A percentile compares a stretch with the other conserved stretches of the same genome.
Conservation (phyloP, 371 early-diverging fungal species). For the Rhizopus delemar region DNA sequence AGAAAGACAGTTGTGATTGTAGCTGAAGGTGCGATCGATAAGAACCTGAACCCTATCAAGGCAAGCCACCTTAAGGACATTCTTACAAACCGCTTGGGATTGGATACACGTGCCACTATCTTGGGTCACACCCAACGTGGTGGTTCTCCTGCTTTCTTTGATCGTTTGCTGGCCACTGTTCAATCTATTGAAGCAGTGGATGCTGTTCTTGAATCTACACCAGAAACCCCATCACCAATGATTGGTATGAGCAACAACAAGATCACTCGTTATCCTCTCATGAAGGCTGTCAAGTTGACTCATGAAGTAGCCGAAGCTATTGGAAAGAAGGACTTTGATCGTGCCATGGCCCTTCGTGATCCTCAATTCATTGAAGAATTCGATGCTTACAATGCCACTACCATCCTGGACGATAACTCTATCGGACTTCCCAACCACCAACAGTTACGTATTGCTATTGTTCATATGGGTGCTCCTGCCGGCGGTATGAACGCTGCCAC, state of each 20-base stretch:
- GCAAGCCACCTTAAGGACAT: conserved; percentile 84
- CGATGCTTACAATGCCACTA: conserved; percentile 60
- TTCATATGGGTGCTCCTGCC: conserved; percentile 95
- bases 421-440: conserved; percentile 38
- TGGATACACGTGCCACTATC: conserved; percentile 94
- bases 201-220: conserved; percentile 84
- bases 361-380: conserved; percentile 83
- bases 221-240: conserved; percentile 86
- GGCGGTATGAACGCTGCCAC: conserved; percentile 99
- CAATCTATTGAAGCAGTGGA: conserved; percentile 97
- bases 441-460: conserved; percentile 85
- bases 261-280: conserved; percentile 81
- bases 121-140: conserved; percentile 99
- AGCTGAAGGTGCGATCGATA: conserved; percentile 97
- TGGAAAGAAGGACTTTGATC: conserved; percentile 77
- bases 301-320: conserved; percentile 88
- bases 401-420: conserved; percentile 43
- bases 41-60: conserved; percentile 86
- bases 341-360: conserved; percentile 91
- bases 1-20: conserved; percentile 95
- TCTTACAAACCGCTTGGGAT: conserved; percentile 73
- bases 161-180: conserved; percentile 92
- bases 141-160: conserved; percentile 93
- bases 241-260: conserved; percentile 90
- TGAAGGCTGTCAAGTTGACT: conserved; percentile 92